Base-by-base conservation (phyloP, 2,329 filamentous ascomycete genomes). In the Samsoniella hepiali region DNA sequence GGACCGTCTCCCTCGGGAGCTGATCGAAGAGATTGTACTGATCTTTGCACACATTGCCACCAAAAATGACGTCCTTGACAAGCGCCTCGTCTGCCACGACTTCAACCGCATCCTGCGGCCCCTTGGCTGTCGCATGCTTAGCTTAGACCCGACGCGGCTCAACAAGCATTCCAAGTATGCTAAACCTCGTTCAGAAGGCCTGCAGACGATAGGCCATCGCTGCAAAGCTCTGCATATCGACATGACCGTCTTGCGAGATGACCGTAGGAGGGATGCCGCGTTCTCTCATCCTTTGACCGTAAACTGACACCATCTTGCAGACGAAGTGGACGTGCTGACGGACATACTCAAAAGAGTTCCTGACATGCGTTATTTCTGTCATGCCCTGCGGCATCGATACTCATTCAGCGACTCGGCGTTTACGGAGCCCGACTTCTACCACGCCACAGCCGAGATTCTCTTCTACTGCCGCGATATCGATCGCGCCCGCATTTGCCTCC, bases 191-290 rank as follows among this genome's bases (percentile, higher is more conserved):
- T 64, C 75, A n/a, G 73, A 76, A 68, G 77, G 76, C 7, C 69
- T 84, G n/a, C 74, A 77, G 66, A 78, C 76, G 2, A 75, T 82
- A 57, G 81, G 79, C 2, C 74, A 76, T 36, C 72, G 80, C n/a
- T 82, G 80, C 74, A 78, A 78, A 67, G 78, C 79, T 36, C 68
- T 84, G 5, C 82, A 80, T 64, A 74, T 84, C 55, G 82, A 84
- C 68, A 71, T 84, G 69, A 83, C 82, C 79, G 76, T 83, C 17
- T 70, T 84, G 44, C 77, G 82, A 67, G 82, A 84, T 68, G 80
- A 83, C 60, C 69, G 82, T 83, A 72, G 67, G 77, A 44, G 7
- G 17, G 17, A 29, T 3, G 3, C 3, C 13, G n/a, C 34, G 15
- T n/a, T 3, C 45, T 34, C 57, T 32, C 31, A 5, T 8, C 11